These are phyloP conservation scores for Penicilliopsis zonata DNA, from an alignment of 495 filamentous ascomycete species.

Conservation along the genomic window DNA sequence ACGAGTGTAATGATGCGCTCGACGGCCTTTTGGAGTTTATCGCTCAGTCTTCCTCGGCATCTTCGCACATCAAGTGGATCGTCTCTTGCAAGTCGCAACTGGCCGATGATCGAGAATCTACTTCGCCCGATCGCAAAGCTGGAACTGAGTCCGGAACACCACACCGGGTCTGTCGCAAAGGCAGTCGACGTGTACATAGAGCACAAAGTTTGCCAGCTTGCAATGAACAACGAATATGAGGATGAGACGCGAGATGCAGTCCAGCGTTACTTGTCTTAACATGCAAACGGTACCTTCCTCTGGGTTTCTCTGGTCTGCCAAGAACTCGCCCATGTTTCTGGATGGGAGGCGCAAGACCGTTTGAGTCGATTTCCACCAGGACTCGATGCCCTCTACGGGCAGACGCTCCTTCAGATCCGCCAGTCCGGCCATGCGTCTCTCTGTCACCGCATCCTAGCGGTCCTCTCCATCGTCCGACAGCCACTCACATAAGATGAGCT, in stretches of 20 bases:
- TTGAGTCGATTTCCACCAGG: slow-evolving; percentile 6
- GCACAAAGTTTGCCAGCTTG: slow-evolving; percentile 14
- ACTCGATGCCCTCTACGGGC: slow-evolving; percentile 5
- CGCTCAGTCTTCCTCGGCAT: slow-evolving; percentile 2
- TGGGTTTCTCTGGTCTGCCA: slow-evolving; percentile 22
- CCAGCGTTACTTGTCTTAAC: slow-evolving; percentile 6
- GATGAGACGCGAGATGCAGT: slow-evolving; percentile 5
- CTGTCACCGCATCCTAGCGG: slow-evolving; percentile 5
- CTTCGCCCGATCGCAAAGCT: not conserved
- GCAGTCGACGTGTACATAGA: slow-evolving; percentile 21
- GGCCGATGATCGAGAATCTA: slow-evolving; percentile 7
- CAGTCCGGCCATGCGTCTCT: slow-evolving; percentile 1
- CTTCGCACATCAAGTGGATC: slow-evolving; percentile 15
- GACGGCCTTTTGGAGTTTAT: slow-evolving; percentile 21
- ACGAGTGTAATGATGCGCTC: slow-evolving; percentile 28
- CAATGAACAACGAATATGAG: slow-evolving; percentile 1
- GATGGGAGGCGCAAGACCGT: slow-evolving; percentile 1
- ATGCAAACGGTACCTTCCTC: slow-evolving; percentile 19
- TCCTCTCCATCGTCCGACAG: slow-evolving; percentile 3
- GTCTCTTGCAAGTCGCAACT: slow-evolving; percentile 16
- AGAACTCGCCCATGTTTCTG: slow-evolving; percentile 3
- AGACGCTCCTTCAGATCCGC: slow-evolving; percentile 7
- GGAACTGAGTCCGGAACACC: slow-evolving; percentile 15
- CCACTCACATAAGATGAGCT: slow-evolving; percentile 6
- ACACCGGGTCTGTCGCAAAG: slow-evolving; percentile 5